A percentile compares a stretch with the other conserved stretches of the same genome.
Evolutionary conservation across 2,329 filamentous ascomycete species (phyloP).

Genomic region (Exophiala calicioides): DNA sequence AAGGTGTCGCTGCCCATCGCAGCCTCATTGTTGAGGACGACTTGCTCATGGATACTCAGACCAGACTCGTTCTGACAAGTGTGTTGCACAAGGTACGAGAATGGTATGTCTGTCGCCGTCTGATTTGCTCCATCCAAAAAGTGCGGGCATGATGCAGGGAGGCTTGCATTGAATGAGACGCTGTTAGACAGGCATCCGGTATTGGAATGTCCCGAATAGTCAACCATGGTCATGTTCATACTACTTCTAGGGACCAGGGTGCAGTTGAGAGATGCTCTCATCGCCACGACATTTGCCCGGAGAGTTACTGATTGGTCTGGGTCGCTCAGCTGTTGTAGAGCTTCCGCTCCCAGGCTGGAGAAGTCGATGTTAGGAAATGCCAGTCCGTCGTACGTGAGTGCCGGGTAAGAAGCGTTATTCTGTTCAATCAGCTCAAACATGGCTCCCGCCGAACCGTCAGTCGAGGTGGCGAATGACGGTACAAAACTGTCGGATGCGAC

Average conservation of each 20-base stretch:
- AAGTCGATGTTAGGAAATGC: conserved; percentile 11
- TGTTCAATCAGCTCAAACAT: conserved; percentile 12
- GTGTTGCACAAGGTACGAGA: no score
- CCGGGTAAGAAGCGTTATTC: conserved; percentile 15
- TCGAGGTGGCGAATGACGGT: conserved; percentile 11
- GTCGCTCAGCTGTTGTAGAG: background rate
- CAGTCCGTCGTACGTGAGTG: conserved; percentile 16
- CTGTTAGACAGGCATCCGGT: no score
- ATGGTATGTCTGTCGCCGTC: background rate
- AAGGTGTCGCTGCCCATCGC: background rate
- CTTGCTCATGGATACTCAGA: no score
- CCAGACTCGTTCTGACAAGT: no score
- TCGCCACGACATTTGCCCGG: background rate
- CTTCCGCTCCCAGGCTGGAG: background rate
- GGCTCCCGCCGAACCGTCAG: conserved; percentile 11
- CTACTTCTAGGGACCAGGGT: background rate
- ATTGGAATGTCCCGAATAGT: no score
- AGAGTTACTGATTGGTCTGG: background rate
- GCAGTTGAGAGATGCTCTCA: conserved; percentile 6
- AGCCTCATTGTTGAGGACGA: background rate
- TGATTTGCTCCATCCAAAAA: background rate
- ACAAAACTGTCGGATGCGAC: conserved; percentile 31
- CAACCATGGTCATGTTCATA: background rate
- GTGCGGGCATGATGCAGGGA: background rate
- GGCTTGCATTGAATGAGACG: background rate